Percentiles rank a stretch among this genome's conserved stretches.
Evolutionary conservation across 2,329 filamentous ascomycete genomes (phyloP).

Genomic region (Hypocreales sp.): DNA sequence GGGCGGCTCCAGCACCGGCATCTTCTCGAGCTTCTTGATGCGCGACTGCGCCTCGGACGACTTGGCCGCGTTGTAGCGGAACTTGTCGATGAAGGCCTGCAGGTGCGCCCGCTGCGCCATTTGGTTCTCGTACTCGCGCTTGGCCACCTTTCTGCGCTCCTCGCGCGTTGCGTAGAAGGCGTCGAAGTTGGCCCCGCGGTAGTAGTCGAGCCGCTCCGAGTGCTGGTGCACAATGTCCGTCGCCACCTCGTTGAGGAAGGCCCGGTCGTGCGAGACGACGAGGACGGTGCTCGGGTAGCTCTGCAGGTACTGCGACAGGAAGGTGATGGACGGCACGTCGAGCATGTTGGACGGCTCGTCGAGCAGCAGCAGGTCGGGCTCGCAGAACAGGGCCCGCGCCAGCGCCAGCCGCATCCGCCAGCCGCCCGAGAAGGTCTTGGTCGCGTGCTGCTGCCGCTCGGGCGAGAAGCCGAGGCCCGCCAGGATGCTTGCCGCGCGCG

Average conservation of each 20-base stretch:
- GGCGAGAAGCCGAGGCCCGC: constrained; percentile 93
- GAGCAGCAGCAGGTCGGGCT: constrained; percentile 86
- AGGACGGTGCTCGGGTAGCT: constrained; percentile 86
- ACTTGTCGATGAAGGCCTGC: constrained; percentile 98
- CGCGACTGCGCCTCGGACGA: constrained; percentile 95
- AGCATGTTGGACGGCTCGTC: constrained; percentile 99
- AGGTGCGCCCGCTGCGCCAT: constrained; percentile 88
- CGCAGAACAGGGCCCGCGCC: constrained; percentile 90
- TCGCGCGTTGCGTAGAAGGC: constrained; percentile 96
- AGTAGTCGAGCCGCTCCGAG: constrained; percentile 94
- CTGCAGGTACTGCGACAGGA: constrained; percentile 91
- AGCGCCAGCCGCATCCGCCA: constrained; percentile 97
- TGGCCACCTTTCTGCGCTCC: constrained; percentile 89
- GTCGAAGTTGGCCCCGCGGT: constrained; percentile 93
- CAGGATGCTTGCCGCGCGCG: constrained; percentile 86
- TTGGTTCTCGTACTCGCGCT: constrained; percentile 96
- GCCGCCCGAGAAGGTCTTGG: constrained; percentile 97
- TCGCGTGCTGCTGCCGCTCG: constrained; percentile 82
- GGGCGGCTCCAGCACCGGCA: constrained; percentile 80
- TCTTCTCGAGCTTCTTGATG: constrained; percentile 97
- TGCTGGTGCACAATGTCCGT: constrained; percentile 99
- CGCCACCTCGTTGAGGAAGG: constrained; percentile 97
- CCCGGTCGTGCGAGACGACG: constrained; percentile 96
- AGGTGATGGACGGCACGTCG: constrained; percentile 99
- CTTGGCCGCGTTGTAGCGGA: constrained; percentile 97